Evolutionary conservation across 164 flowering plant species (phyloP).

Genomic region (Piper longum): DNA sequence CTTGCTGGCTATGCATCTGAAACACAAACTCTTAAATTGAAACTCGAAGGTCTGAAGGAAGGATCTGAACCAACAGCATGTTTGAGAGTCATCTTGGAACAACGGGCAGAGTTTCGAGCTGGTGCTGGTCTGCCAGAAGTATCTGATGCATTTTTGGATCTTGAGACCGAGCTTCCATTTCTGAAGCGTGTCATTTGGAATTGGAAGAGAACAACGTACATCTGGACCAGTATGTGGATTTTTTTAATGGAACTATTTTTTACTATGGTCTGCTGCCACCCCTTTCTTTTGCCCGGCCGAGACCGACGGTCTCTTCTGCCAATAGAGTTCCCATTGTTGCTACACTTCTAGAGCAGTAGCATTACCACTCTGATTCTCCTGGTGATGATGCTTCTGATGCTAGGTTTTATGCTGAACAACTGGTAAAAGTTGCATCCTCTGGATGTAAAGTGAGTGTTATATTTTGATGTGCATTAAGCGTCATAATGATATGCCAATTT

Average conservation of each 20-base stretch:
- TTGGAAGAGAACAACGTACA: conserved; percentile 57
- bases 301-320: conserved; percentile 17
- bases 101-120: conserved; percentile 55
- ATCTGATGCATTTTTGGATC: conserved; percentile 39
- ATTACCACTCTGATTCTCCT: background rate
- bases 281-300: conserved; percentile 45
- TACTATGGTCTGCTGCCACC: conserved; percentile 47
- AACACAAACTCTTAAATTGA: conserved; percentile 45
- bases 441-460: no score
- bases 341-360: background rate
- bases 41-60: conserved; percentile 40
- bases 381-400: background rate
- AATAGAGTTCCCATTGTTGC: conserved; percentile 1
- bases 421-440: no score
- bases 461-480: no score
- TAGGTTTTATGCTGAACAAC: background rate
- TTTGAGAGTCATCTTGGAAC: conserved; percentile 55
- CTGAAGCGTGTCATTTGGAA: conserved; percentile 56
- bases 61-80: conserved; percentile 47
- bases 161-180: conserved; percentile 68
- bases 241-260: conserved; percentile 43
- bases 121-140: conserved; percentile 81
- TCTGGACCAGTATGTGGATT: conserved; percentile 41
- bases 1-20: conserved; percentile 64
- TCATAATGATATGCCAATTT: no score